These are phyloP conservation scores for Diplodia corticola DNA, from an alignment of 2,329 filamentous ascomycete genomes.

Conservation along the genomic window DNA sequence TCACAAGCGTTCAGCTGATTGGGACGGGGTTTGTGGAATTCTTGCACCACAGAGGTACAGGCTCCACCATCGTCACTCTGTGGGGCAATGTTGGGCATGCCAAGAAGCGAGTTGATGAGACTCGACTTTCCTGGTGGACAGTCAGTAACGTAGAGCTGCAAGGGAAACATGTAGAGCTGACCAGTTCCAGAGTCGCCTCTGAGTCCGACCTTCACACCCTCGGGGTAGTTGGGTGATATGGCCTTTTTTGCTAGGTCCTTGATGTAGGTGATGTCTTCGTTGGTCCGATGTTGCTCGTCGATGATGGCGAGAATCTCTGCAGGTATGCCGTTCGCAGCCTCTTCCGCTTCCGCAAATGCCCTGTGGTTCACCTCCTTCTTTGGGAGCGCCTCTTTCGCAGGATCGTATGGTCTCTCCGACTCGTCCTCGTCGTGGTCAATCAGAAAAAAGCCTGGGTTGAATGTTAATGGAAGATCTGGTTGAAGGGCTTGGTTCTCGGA, in stretches of 20 bases:
- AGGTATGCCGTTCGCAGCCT: background rate
- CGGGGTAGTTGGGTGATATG: background rate
- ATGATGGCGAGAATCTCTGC: background rate
- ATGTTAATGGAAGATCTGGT: background rate
- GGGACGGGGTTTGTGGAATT: background rate
- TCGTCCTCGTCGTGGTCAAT: background rate
- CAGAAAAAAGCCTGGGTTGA: background rate
- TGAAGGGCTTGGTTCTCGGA: too few species aligned
- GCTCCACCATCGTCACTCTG: background rate
- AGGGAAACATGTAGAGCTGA: background rate
- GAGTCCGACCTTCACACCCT: background rate
- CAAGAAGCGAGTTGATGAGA: background rate
- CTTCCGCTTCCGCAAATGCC: background rate
- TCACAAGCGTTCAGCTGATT: background rate
- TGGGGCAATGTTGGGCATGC: background rate
- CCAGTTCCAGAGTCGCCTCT: background rate
- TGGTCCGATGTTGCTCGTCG: background rate
- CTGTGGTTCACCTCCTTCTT: background rate
- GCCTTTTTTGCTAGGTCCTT: background rate
- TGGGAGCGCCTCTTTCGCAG: background rate
- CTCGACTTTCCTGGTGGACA: background rate
- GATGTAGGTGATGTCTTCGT: background rate
- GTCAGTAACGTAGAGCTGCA: too few species aligned
- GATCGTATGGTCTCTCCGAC: background rate
- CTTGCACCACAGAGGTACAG: background rate